phyloP scores from a whole-genome alignment of 768 basidiomycete genomes.

The Macrocybe gigantea region DNA sequence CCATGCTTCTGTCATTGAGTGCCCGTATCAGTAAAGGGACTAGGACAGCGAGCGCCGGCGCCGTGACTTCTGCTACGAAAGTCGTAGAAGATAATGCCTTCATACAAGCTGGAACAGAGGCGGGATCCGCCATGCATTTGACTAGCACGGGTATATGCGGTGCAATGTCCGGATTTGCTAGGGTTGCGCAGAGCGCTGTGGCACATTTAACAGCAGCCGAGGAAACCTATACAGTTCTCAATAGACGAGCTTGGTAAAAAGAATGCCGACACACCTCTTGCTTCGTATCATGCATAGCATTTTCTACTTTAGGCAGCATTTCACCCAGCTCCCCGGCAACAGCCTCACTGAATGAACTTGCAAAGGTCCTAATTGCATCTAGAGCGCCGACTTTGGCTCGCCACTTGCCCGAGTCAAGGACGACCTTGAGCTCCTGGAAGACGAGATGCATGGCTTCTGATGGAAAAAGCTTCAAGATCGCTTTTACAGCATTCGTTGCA shows the following conservation, averaged over 20 bases:
- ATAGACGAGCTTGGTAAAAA: slow-evolving; percentile 2
- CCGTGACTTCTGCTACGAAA: slow-evolving; percentile 94
- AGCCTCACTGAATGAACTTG: slow-evolving; percentile 58
- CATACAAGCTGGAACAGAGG: slow-evolving; percentile 85
- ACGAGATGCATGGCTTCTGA: slow-evolving; percentile 72
- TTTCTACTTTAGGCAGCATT: slow-evolving; percentile 81
- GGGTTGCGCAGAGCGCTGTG: slow-evolving; percentile 80
- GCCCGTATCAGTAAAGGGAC: slow-evolving; percentile 89
- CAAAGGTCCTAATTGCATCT: slow-evolving; percentile 77
- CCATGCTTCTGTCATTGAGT: slow-evolving; percentile 93
- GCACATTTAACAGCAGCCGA: slow-evolving; percentile 85
- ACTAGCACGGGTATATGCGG: slow-evolving; percentile 88
- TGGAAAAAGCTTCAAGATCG: slow-evolving; percentile 78
- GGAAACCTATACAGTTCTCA: slow-evolving; percentile 56
- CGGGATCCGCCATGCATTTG: slow-evolving; percentile 90
- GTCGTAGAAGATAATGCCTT: slow-evolving; percentile 93
- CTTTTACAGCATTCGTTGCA: slow-evolving; percentile 74
- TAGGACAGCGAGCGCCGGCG: slow-evolving; percentile 93
- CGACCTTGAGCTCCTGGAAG: slow-evolving; percentile 62
- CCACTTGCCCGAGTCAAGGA: slow-evolving; percentile 89
- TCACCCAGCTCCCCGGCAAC: slow-evolving; percentile 81
- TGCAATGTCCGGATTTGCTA: slow-evolving; percentile 88
- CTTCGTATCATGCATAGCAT: slow-evolving; percentile 96
- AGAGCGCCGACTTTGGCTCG: slow-evolving; percentile 89
- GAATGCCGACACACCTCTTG: slow-evolving; percentile 58